A percentile compares a stretch with the other conserved stretches of the same genome.
These are phyloP conservation scores for Nakaseomyces glabratus DNA, from an alignment of 1,139 yeast species.

Conservation along the genomic window DNA sequence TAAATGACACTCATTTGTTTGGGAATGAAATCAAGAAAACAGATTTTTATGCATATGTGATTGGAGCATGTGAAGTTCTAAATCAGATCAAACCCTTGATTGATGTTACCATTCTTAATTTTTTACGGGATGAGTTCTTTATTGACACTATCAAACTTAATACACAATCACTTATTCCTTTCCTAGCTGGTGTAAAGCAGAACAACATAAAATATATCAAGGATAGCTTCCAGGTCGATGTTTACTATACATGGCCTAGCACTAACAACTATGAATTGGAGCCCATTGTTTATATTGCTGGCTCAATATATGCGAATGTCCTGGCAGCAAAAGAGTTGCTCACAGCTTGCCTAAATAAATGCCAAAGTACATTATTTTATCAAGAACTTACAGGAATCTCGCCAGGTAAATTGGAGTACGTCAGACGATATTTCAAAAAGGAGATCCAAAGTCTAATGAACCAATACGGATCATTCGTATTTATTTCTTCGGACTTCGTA, in stretches of 20 bases:
- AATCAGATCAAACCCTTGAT: conserved; percentile 1
- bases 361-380: conserved; percentile 14
- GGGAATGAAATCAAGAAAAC: not conserved
- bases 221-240: conserved; percentile 12
- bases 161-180: conserved; percentile 10
- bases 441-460: conserved; percentile 22
- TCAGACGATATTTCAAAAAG: conserved; percentile 15
- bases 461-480: conserved; percentile 24
- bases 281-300: conserved; percentile 17
- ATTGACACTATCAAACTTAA: conserved; percentile 8
- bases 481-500: conserved; percentile 14
- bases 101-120: not conserved
- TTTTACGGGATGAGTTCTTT: not conserved
- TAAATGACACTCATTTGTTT: not conserved
- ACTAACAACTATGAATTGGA: not conserved
- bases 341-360: conserved; percentile 8
- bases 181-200: conserved; percentile 15
- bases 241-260: conserved; percentile 14
- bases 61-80: conserved; percentile 2
- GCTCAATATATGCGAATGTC: conserved; percentile 15
- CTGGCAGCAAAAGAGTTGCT: conserved; percentile 17
- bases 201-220: conserved; percentile 13
- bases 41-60: not conserved
- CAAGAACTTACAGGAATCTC: conserved; percentile 17
- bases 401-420: conserved; percentile 19